Percentiles rank a stretch among this genome's conserved stretches.
Conservation (phyloP, 2,329 filamentous ascomycete species). For the Colletotrichum nymphaeae region DNA sequence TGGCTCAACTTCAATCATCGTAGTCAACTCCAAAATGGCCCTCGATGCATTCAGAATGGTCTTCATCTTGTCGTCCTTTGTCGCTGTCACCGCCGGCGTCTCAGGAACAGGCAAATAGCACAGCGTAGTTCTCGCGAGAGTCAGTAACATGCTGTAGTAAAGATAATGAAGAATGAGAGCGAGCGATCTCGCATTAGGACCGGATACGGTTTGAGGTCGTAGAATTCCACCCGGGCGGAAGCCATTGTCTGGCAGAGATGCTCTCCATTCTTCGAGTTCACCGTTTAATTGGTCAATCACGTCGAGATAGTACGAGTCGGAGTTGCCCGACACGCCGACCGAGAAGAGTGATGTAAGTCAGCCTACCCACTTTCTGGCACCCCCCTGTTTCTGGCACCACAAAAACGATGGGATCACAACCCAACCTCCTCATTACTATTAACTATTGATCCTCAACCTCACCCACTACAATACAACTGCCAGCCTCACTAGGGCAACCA, state of each 20-base stretch:
- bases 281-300: conserved; percentile 41
- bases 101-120: conserved; percentile 30
- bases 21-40: conserved; percentile 43
- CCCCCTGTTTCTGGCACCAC: no score
- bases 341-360: conserved; percentile 45
- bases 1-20: conserved; percentile 44
- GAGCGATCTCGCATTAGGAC: conserved; percentile 13
- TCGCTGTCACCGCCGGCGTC: conserved; percentile 15
- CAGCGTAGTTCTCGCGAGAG: conserved; percentile 42
- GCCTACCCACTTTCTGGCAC: no score
- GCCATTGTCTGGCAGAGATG: conserved; percentile 39
- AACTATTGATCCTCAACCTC: no score
- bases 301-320: conserved; percentile 40
- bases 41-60: conserved; percentile 39
- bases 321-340: conserved; percentile 40
- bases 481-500: no score
- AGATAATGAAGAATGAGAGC: conserved; percentile 41
- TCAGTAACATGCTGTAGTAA: conserved; percentile 43
- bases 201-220: conserved; percentile 28
- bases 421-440: no score
- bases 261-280: conserved; percentile 44
- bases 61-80: conserved; percentile 37
- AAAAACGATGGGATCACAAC: no score
- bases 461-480: no score
- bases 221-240: conserved; percentile 33